These are phyloP conservation scores for Dimargaris cristalligena DNA, from an alignment of 192 early-diverging fungal species.

Conservation along the genomic window DNA sequence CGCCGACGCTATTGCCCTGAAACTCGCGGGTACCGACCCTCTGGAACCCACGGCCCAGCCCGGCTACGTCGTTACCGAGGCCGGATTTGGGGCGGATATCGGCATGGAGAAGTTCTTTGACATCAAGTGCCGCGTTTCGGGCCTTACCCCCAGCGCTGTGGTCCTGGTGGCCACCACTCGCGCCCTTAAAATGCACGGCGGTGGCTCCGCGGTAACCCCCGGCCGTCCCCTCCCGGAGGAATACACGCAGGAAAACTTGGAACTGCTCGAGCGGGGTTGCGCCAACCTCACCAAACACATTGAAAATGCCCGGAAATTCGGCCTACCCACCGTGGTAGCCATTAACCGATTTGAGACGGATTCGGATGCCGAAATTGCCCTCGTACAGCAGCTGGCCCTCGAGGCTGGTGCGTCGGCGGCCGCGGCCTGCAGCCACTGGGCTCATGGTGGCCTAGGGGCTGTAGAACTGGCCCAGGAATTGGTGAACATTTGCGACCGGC, in stretches of 20 bases:
- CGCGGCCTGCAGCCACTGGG: constrained; percentile 85
- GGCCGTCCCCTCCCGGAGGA: constrained; percentile 83
- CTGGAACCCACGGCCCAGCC: constrained; percentile 23
- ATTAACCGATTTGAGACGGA: constrained; percentile 83
- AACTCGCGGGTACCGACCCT: constrained; percentile 58
- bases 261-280: constrained; percentile 64
- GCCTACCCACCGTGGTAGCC: constrained; percentile 78
- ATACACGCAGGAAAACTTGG: constrained; percentile 80
- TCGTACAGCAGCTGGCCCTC: constrained; percentile 51
- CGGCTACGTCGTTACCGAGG: constrained; percentile 93
- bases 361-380: constrained; percentile 65
- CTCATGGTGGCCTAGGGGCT: constrained; percentile 79
- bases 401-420: constrained; percentile 80
- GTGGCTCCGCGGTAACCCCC: constrained; percentile 75
- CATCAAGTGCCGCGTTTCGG: constrained; percentile 90
- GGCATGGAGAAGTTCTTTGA: constrained; percentile 99
- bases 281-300: constrained; percentile 83
- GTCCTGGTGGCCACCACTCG: constrained; percentile 90
- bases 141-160: constrained; percentile 73
- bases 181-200: constrained; percentile 95
- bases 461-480: constrained; percentile 76
- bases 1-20: constrained; percentile 91
- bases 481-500: constrained; percentile 43
- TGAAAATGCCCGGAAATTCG: constrained; percentile 75
- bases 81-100: constrained; percentile 99